Percentiles rank a stretch among this genome's conserved stretches.
Evolutionary conservation across 768 basidiomycete genomes (phyloP).

Genomic region (Leccinum arenicola): DNA sequence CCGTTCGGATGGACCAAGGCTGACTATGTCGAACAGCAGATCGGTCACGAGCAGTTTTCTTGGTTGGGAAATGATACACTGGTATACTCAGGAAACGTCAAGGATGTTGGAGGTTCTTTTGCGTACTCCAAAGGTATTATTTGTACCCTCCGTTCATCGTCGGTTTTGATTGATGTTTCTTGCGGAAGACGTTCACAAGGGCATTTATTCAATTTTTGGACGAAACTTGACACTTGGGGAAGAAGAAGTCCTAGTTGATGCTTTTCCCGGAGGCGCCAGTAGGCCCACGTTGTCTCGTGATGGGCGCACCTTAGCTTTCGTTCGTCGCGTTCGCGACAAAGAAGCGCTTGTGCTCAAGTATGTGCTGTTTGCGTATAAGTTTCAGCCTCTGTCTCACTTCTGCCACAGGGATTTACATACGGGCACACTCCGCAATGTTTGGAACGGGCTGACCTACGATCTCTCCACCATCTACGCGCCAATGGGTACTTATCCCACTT

Average conservation of each 20-base stretch:
- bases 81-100: constrained; percentile 65
- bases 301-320: constrained; percentile 67
- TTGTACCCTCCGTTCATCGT: neutral
- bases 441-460: constrained; percentile 71
- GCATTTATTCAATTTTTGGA: constrained; percentile 72
- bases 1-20: constrained; percentile 60
- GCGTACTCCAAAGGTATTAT: constrained; percentile 61
- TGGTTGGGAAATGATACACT: constrained; percentile 58
- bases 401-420: constrained; percentile 57
- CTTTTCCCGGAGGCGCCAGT: constrained; percentile 69
- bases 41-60: constrained; percentile 70
- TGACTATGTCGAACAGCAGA: constrained; percentile 65
- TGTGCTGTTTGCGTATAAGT: constrained; percentile 15
- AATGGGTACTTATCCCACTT: constrained; percentile 79
- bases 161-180: neutral
- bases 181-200: constrained; percentile 57
- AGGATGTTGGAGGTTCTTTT: constrained; percentile 45
- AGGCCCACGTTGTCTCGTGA: constrained; percentile 70
- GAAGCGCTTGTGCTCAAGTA: constrained; percentile 72
- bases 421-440: constrained; percentile 61
- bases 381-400: neutral
- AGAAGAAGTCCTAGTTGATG: constrained; percentile 50
- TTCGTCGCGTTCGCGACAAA: constrained; percentile 70
- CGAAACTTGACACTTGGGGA: constrained; percentile 56
- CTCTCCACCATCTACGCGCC: constrained; percentile 62